Base-by-base conservation (phyloP, 345 rosid species). In the Lenwebbia sp. region DNA sequence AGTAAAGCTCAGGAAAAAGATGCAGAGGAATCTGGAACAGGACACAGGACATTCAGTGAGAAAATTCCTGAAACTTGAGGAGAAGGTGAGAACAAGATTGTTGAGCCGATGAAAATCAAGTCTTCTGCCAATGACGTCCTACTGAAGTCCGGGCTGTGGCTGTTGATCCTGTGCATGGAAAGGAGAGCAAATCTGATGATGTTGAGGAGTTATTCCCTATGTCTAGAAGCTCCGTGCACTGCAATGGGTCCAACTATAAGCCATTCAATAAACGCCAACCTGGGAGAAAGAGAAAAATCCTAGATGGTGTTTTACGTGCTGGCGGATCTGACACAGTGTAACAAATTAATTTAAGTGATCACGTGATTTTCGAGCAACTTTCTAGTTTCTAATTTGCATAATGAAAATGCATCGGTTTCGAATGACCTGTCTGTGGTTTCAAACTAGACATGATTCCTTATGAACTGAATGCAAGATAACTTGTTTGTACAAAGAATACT, bases 191-290 rank as follows among this genome's bases (percentile, higher is more conserved):
- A 25, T 87, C 88, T 65, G 92, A 90, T 85, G 84, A 82, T 90
- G 93, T 91, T 83, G 90, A 86, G 83, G 94, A 86, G 74, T 96
- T 94, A 88, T 75, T 96, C 91, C 89, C 93, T 47, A 87, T 87
- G 41, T 94, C 91, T 86, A 92, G 99, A 91, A 94, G 90, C 90
- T 92, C 95, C 78, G 88, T 91, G 57, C 93, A 85, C 88, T 53
- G 44, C 47, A 85, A 93, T 54, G 93, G 91, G 58, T 87, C 91
- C 82, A 86, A 90, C 84, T 87, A 87, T 76, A 53, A 87, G 87
- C 51, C 49, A 23, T 86, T 82, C 89, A 88, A 82, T 33, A 86
- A 88, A 84, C 40, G 62, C 85, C 86, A 85, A 85, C 84, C 83
- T 49, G 89, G 87, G 33, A 88, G 90, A 89, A 90, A 89, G 90